Evolutionary conservation across 352 stramenopile genomes (phyloP), one percentile per base, ranked within the genome.

Genomic region (Stephanocyclus meneghinianus): DNA sequence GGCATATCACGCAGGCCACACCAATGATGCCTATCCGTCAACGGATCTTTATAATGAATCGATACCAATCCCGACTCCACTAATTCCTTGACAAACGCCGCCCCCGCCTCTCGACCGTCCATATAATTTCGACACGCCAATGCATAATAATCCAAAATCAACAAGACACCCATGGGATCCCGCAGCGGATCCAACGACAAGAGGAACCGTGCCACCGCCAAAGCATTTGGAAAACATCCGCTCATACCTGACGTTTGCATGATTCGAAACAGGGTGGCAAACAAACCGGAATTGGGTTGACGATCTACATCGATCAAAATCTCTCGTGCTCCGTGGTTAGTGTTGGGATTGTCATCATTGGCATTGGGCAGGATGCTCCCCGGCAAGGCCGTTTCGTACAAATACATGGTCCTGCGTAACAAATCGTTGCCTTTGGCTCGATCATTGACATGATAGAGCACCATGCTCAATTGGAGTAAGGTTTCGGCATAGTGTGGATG

Each of bases 381-480:
- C 0, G 83, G 53, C 45, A 82, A 67, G 6, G 83, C 74, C 42
- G 73, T 85, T 63, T 93, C 88, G 40, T 87, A 91, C 1, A 91
- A 60, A 71, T 77, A 92, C 10, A 92, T 71, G 40, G 57, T 74
- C 51, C 88, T 64, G 44, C 81, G 59, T 16, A 93, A 44, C 26
- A 93, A 77, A 44, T 83, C 64, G 10, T 84, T 76, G 48, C 79
- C 88, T 32, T 84, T 64, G 51, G 76, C 51, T 35, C 74, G 85
- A 55, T 91, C 85, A 71, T 88, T 88, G 7, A 84, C 82, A 55
- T 90, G 80, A 74, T 90, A 90, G 11, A 93, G 56, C 0, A 93
- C 78, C 48, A 71, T 83, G 15, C 74, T 74, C 2, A 93, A 57
- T 60, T 92, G 84, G 32, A 93, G 65, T 8, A 92, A 57, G 1